Conservation (phyloP, 306 rosid genomes). For the Cicer arietinum region DNA sequence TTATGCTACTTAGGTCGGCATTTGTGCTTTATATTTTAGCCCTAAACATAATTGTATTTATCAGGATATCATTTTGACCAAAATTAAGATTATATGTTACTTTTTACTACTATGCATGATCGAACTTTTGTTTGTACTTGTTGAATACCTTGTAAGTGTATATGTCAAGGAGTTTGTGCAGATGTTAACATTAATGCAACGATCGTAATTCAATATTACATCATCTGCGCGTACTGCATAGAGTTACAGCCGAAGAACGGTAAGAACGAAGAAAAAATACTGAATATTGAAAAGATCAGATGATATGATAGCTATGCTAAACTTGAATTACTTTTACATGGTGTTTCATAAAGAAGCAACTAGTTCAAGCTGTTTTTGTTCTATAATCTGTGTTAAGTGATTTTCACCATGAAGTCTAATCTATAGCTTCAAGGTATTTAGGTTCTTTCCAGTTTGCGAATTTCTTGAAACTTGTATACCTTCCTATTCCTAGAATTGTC, state of each 20-base stretch:
- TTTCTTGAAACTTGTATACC: background rate
- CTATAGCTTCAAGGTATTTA: background rate
- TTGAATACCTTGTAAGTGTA: conserved; percentile 24
- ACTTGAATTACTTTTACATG: conserved; percentile 8
- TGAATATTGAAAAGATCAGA: background rate
- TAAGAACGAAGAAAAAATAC: background rate
- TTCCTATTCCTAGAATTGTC: background rate
- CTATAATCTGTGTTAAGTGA: background rate
- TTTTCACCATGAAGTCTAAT: background rate
- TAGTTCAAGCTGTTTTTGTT: conserved; percentile 1
- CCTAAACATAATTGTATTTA: conserved; percentile 75
- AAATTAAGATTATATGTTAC: conserved; percentile 30
- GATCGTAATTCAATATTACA: conserved; percentile 1
- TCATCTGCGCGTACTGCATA: background rate
- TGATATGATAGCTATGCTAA: conserved; percentile 1
- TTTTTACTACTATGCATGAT: conserved; percentile 15
- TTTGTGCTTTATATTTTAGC: conserved; percentile 90
- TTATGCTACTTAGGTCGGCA: conserved; percentile 83
- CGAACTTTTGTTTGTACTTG: conserved; percentile 30
- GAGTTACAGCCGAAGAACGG: background rate
- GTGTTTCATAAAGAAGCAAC: conserved; percentile 13
- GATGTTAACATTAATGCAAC: conserved; percentile 25
- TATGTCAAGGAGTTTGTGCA: conserved; percentile 30
- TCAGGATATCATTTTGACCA: conserved; percentile 75
- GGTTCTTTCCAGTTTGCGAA: conserved; percentile 10